phyloP scores from a whole-genome alignment of 805 yeast genomes.

The Starmerella vaccinii region DNA sequence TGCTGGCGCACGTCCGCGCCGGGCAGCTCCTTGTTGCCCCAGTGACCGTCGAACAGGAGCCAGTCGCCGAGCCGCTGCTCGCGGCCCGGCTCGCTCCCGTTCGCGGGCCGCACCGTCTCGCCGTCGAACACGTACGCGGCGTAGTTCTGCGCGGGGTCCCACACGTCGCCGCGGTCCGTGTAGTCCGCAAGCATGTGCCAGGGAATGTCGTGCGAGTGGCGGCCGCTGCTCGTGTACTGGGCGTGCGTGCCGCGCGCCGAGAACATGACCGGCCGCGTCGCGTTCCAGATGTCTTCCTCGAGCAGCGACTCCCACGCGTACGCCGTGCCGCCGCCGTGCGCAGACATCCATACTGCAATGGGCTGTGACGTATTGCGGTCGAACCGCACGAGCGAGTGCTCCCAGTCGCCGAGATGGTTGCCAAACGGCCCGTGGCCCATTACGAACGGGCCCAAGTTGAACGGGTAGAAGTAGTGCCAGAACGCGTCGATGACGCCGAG shows the following conservation, averaged over 20 bases:
- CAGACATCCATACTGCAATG: constrained; percentile 85
- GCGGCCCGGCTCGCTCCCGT: constrained; percentile 39
- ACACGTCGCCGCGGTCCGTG: constrained; percentile 87
- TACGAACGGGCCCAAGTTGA: constrained; percentile 90
- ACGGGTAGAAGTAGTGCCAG: constrained; percentile 93
- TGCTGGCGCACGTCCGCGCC: constrained; percentile 67
- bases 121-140: constrained; percentile 77
- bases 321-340: constrained; percentile 96
- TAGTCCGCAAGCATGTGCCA: constrained; percentile 83
- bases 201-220: constrained; percentile 91
- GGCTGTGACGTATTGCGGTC: constrained; percentile 57
- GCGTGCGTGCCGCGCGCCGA: constrained; percentile 97
- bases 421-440: constrained; percentile 98
- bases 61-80: constrained; percentile 55
- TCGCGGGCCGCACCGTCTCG: constrained; percentile 34
- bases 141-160: constrained; percentile 84
- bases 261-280: constrained; percentile 61
- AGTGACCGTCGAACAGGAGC: constrained; percentile 70
- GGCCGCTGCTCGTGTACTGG: constrained; percentile 90
- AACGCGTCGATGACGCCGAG: constrained; percentile 71
- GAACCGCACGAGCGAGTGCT: constrained; percentile 80
- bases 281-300: constrained; percentile 23
- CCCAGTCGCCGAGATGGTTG: constrained; percentile 97
- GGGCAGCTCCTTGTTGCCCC: constrained; percentile 77
- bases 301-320: constrained; percentile 69